Evolutionary conservation across 768 basidiomycete species (phyloP).

Genomic region (Podaxis carcinomalis): DNA sequence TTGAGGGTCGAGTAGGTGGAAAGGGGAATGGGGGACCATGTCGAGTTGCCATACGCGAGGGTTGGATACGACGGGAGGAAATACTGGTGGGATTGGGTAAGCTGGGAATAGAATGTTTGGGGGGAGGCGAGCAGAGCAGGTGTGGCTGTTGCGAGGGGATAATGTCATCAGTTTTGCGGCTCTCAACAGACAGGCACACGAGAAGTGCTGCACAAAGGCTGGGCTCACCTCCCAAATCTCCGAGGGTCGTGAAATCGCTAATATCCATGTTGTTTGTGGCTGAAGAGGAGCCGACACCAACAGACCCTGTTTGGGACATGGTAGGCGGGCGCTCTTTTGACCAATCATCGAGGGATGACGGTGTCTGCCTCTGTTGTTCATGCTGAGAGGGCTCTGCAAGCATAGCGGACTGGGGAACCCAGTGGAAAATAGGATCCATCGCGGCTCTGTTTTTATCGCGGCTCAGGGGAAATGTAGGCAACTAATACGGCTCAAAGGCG

Average conservation of each 20-base stretch:
- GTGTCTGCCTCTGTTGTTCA: conserved; percentile 21
- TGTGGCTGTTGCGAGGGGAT: conserved; percentile 21
- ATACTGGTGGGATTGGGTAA: conserved; percentile 26
- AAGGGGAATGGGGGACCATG: conserved; percentile 45
- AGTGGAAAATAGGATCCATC: conserved; percentile 44
- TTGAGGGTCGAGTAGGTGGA: conserved; percentile 77
- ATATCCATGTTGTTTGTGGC: conserved; percentile 31
- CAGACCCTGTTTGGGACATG: conserved; percentile 17
- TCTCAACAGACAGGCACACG: conserved; percentile 1
- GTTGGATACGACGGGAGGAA: conserved; percentile 47
- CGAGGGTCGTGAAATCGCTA: conserved; percentile 37
- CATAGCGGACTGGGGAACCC: conserved; percentile 35
- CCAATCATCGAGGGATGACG: conserved; percentile 37
- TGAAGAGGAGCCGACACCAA: conserved; percentile 18
- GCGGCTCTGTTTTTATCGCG: conserved; percentile 27
- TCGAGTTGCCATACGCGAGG: conserved; percentile 46
- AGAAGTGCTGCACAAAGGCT: background rate
- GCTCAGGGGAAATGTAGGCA: conserved; percentile 23
- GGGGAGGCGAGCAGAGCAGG: conserved; percentile 37
- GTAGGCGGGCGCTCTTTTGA: conserved; percentile 35
- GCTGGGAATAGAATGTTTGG: conserved; percentile 34
- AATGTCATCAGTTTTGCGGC: conserved; percentile 3
- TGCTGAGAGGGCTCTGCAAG: conserved; percentile 30
- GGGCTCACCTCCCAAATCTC: conserved; percentile 37
- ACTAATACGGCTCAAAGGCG: conserved; percentile 28